Conservation (phyloP, 441 rosid genomes). For the Macaranga tanarius region DNA sequence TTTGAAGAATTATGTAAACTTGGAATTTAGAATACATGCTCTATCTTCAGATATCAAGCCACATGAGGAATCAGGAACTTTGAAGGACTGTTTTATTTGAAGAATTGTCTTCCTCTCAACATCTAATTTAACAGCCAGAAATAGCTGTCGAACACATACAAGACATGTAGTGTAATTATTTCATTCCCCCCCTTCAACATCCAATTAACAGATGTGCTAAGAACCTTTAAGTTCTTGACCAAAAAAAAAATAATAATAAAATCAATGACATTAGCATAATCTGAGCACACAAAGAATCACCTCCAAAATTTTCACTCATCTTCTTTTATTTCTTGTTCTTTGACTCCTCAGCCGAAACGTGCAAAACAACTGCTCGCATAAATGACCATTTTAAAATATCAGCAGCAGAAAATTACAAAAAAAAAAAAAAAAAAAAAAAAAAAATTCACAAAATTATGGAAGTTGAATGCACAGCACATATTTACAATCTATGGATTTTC, state of each 20-base stretch:
- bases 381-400: not conserved
- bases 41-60: not conserved
- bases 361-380: not conserved
- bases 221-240: not conserved
- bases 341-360: not conserved
- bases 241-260: no score
- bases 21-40: not conserved
- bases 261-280: not conserved
- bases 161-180: not conserved
- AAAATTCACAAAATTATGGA: not conserved
- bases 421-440: not conserved
- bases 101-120: not conserved
- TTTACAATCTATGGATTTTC: not conserved
- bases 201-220: not conserved
- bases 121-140: not conserved
- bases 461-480: not conserved
- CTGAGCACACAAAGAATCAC: not conserved
- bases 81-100: not conserved
- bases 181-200: not conserved
- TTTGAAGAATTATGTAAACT: not conserved
- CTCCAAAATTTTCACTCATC: not conserved
- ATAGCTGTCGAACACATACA: not conserved
- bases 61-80: not conserved
- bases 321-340: not conserved
- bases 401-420: not conserved